Evolutionary conservation across 2,329 filamentous ascomycete genomes (phyloP), one percentile per base, ranked within the genome.

Genomic region (Ceratocystis cubensis): DNA sequence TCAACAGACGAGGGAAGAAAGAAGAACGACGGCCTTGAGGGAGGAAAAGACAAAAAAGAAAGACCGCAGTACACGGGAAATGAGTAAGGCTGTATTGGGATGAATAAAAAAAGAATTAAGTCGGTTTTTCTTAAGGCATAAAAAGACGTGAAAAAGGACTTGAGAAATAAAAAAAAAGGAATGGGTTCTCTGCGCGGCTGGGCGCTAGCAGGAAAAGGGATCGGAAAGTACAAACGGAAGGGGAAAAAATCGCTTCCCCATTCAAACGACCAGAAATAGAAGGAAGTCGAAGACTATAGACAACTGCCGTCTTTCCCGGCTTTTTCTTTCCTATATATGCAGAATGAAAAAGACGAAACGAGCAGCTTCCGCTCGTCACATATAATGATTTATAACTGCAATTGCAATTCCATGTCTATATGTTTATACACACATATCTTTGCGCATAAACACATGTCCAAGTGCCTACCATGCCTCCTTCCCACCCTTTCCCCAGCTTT

Each of bases 31-130:
- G 44, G 37, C 6, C 3, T n/a, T 33, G 37, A 33, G 17, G 56
- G 4, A 15, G 15, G 20, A 30, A 20, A 41, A 37, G 5, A 25
- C 28, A 22, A 7, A 17, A 46, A 44, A 56, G 15, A 48, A 37
- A 41, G 50, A 48, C 17, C 37, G 48, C 25, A 45, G 37, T 17
- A 3, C 8, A 30, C 25, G 17, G 28, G 5, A 7, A 30, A 2
- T 17, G 15, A 33, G 28, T 30, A 59, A 33, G 56, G 28, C 46
- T 28, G 28, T n/a, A n/a, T 20, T 8, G 46, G 74, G 71, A 72
- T 20, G 56, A 72, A 64, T 61, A 44, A 61, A 22, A 48, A n/a
- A n/a, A 15, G n/a, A 20, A 37, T 4, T 13, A 41, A 41, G 37
- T 41, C 37, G 10, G 37, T 15, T 41, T 15, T 41, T 5, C 10